Conservation (phyloP, 495 filamentous ascomycete species). For the Lepraria neglecta region DNA sequence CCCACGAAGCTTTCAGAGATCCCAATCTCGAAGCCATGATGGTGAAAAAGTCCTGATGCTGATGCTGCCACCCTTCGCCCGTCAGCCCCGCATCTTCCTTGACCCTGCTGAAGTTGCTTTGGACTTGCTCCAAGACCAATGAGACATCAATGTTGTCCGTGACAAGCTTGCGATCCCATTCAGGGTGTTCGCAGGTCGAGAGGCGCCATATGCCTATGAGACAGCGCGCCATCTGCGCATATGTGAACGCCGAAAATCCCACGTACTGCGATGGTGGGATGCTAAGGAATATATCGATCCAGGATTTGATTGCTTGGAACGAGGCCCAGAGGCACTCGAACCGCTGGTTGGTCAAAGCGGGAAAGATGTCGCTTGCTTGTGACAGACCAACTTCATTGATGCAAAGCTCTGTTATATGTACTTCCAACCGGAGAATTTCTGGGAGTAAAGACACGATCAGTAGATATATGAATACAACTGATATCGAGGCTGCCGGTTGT, state of each 20-base stretch:
- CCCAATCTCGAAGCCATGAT: not conserved
- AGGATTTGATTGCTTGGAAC: slow-evolving; percentile 37
- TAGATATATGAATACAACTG: too few relatives aligned
- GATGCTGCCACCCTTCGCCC: not conserved
- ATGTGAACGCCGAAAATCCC: slow-evolving; percentile 35
- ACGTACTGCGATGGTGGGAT: slow-evolving; percentile 33
- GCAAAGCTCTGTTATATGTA: slow-evolving; percentile 40
- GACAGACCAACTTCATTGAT: slow-evolving; percentile 41
- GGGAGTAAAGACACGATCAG: too few relatives aligned
- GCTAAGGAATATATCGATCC: slow-evolving; percentile 34
- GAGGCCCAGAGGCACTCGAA: slow-evolving; percentile 34
- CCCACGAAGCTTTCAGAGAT: slow-evolving; percentile 13
- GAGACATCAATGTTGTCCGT: slow-evolving; percentile 4
- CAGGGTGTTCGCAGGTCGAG: slow-evolving; percentile 35
- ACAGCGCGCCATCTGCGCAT: slow-evolving; percentile 40
- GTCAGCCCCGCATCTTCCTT: not conserved
- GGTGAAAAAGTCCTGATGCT: not conserved
- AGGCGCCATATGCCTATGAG: slow-evolving; percentile 41
- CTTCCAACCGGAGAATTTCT: too few relatives aligned
- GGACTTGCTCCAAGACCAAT: not conserved
- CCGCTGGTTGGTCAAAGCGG: slow-evolving; percentile 30
- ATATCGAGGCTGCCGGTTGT: too few relatives aligned
- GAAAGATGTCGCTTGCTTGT: slow-evolving; percentile 23
- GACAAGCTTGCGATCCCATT: slow-evolving; percentile 35
- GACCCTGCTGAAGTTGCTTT: not conserved